phyloP scores from a whole-genome alignment of 441 rosid genomes.

The Populus hybrid region DNA sequence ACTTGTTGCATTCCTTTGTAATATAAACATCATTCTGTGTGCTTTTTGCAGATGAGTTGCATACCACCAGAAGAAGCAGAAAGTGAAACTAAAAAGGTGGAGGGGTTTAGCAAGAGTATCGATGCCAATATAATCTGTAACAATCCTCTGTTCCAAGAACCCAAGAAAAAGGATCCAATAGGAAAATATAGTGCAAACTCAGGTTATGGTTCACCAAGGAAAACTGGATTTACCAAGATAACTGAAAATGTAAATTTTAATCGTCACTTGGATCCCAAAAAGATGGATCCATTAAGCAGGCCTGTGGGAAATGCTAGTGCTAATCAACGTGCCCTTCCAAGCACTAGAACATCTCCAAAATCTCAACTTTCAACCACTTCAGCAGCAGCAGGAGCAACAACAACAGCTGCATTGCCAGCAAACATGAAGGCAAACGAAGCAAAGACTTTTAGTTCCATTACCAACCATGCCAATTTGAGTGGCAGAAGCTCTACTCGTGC shows the following conservation, averaged over 20 bases:
- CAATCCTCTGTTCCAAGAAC: constrained; percentile 5
- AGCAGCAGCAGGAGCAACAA: constrained; percentile 14
- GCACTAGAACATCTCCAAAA: constrained; percentile 24
- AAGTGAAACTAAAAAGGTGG: constrained; percentile 21
- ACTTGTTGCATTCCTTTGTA: background rate
- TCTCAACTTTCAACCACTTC: constrained; percentile 19
- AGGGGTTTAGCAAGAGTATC: constrained; percentile 6
- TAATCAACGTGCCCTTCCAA: constrained; percentile 31
- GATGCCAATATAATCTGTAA: background rate
- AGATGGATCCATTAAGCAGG: constrained; percentile 38
- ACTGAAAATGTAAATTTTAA: constrained; percentile 20
- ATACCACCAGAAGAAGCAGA: constrained; percentile 28
- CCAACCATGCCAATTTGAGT: constrained; percentile 13
- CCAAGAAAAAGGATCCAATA: constrained; percentile 13
- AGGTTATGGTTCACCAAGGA: constrained; percentile 11
- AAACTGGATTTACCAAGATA: constrained; percentile 1
- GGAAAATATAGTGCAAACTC: constrained; percentile 8
- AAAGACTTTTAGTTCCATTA: constrained; percentile 24
- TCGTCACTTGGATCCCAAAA: constrained; percentile 32
- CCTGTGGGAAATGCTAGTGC: constrained; percentile 21
- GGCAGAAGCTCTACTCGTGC: constrained; percentile 31
- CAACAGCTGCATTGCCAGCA: constrained; percentile 23
- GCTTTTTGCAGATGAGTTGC: constrained; percentile 33
- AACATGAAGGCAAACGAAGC: constrained; percentile 25
- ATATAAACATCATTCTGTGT: background rate